Evolutionary conservation across 2,329 filamentous ascomycete genomes (phyloP), one percentile per base, ranked within the genome.

Genomic region (Cladorrhinum sp.): DNA sequence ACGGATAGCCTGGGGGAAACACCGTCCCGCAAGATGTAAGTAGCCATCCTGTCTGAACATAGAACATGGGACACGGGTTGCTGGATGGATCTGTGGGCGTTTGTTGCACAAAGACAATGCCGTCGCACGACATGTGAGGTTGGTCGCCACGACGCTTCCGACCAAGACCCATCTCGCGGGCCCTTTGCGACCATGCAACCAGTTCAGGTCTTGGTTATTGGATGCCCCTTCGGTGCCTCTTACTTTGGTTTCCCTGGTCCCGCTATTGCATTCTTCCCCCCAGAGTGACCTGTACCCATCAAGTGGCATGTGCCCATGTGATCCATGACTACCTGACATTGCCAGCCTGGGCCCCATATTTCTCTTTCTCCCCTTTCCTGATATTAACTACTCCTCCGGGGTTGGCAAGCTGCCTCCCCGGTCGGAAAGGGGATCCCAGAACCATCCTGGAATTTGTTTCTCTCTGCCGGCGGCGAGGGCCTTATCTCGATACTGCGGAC

Each of bases 401-500:
- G 16, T n/a, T 18, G 57, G 57, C 36, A 48, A 29, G 49, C 56
- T 29, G 54, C 49, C 49, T 45, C 41, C 41, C 41, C 41, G 41
- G 7, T 45, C 41, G 18, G 41, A 22, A 45, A 16, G 7, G 18
- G 18, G 41, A 45, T 45, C 41, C 41, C 16, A 7, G 18, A 7
- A n/a, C 16, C 10, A 18, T 10, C 41, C 41, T 45, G 41, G n/a
- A 45, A 16, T 12, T 5, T 50, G 22, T 50, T 50, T 50, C 49
- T 50, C 45, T 49, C 22, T 50, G 24, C 50, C 50, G 32, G 24
- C 25, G 48, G 38, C 36, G 41, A 38, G 57, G 54, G 24, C 64
- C 62, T 67, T 66, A 67, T 66, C 66, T 67, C 64, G 67, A 67
- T 67, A 62, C 63, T 66, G 67, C 66, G 66, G 62, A 59, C 49